Evolutionary conservation across 1,139 yeast species (phyloP).

Genomic region (Protomyces arabidopsidicola): DNA sequence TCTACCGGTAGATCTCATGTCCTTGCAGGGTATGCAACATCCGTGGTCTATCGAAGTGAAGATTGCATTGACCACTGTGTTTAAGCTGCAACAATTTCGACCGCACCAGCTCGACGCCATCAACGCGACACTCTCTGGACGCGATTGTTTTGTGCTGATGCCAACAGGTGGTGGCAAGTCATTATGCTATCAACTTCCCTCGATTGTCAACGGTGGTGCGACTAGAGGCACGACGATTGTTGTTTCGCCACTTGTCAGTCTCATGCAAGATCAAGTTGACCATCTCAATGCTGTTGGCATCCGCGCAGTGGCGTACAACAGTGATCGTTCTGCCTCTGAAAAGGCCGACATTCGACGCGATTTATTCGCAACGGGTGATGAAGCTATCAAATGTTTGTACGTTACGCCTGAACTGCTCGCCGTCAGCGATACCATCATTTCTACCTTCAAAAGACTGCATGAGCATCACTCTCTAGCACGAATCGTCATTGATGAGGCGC

Average conservation of each 20-base stretch:
- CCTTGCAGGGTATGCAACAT: conserved; percentile 34
- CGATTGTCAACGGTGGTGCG: conserved; percentile 66
- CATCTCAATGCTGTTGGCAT: conserved; percentile 65
- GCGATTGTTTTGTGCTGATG: conserved; percentile 91
- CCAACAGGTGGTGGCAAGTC: conserved; percentile 99
- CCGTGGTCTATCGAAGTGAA: conserved; percentile 69
- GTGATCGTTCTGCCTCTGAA: conserved; percentile 61
- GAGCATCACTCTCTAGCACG: conserved; percentile 61
- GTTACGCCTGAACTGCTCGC: conserved; percentile 94
- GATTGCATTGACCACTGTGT: conserved; percentile 52
- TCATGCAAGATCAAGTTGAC: conserved; percentile 96
- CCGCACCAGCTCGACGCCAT: conserved; percentile 84
- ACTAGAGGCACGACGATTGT: conserved; percentile 86
- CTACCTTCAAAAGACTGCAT: conserved; percentile 57
- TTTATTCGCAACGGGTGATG: conserved; percentile 54
- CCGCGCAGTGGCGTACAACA: conserved; percentile 82
- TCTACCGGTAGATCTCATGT: conserved; percentile 16
- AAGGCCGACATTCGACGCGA: conserved; percentile 58
- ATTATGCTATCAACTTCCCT: conserved; percentile 91
- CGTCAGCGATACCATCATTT: conserved; percentile 65
- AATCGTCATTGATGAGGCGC: conserved; percentile 95
- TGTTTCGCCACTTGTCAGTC: conserved; percentile 86
- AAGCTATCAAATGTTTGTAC: conserved; percentile 63
- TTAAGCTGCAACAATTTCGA: conserved; percentile 65
- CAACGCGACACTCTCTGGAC: conserved; percentile 70